phyloP scores from a whole-genome alignment of 2,329 filamentous ascomycete species.

The Penicillium brasilianum region DNA sequence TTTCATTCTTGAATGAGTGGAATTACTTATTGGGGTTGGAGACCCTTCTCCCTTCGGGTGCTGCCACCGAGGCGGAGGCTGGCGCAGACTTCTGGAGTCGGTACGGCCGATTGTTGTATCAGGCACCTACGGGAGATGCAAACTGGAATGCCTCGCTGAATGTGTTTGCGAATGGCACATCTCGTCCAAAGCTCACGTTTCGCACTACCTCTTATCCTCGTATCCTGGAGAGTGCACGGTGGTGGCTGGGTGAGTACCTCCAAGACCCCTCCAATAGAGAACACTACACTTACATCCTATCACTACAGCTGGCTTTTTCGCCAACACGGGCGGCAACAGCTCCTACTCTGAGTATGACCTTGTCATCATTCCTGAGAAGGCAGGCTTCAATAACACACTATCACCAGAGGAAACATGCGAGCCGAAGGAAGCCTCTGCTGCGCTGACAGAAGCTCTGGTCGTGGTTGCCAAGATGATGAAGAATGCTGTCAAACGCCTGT shows the following conservation, averaged over 20 bases:
- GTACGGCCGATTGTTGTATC: slow-evolving; percentile 60
- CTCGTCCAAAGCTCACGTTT: background rate
- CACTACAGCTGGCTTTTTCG: background rate
- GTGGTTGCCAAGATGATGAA: no score
- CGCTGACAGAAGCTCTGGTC: no score
- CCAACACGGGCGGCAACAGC: background rate
- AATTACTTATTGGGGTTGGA: slow-evolving; percentile 54
- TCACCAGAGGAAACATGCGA: background rate
- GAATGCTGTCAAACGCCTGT: no score
- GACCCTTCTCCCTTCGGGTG: no score
- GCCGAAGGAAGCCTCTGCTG: no score
- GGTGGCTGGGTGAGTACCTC: background rate
- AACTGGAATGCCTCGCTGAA: slow-evolving; percentile 53
- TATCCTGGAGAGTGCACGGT: background rate
- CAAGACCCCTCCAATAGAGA: background rate
- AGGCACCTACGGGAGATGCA: slow-evolving; percentile 53
- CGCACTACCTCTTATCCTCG: background rate
- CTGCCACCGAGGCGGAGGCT: slow-evolving; percentile 54
- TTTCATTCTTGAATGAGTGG: slow-evolving; percentile 60
- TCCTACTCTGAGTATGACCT: background rate
- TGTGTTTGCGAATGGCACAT: slow-evolving; percentile 52
- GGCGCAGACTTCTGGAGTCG: slow-evolving; percentile 59
- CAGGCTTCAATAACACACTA: background rate
- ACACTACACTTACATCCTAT: background rate
- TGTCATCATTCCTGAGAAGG: background rate